phyloP scores from a whole-genome alignment of 768 basidiomycete species.

The Suillus occidentalis region DNA sequence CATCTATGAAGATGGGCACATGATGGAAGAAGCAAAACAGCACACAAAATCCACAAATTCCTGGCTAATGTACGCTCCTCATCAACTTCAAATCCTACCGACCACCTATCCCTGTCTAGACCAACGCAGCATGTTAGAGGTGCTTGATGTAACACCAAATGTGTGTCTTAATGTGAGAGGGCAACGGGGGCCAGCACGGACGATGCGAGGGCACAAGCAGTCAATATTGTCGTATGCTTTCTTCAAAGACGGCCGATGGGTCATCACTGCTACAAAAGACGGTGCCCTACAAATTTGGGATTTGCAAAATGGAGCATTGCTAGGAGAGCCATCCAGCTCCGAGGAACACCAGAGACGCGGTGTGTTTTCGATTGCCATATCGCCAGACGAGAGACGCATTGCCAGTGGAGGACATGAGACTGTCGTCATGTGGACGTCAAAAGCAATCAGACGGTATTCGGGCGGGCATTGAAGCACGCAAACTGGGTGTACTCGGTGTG shows the following conservation, averaged over 20 bases:
- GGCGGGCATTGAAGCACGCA: neutral
- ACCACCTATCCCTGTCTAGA: neutral
- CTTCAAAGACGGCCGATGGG: neutral
- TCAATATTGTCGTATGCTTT: neutral
- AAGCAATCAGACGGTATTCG: neutral
- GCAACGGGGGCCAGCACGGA: neutral
- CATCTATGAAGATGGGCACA: neutral
- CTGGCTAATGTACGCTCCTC: neutral
- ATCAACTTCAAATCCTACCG: neutral
- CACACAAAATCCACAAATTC: neutral
- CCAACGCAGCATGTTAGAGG: neutral
- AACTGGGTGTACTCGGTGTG: neutral
- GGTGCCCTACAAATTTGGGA: neutral
- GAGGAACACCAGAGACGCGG: neutral
- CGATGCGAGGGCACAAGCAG: neutral
- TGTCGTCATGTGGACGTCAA: neutral
- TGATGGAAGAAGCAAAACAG: neutral
- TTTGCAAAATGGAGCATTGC: neutral
- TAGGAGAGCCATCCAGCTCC: neutral
- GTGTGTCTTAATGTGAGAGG: neutral
- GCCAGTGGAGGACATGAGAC: neutral
- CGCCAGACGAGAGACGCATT: neutral
- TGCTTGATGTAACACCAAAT: neutral
- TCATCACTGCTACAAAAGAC: neutral
- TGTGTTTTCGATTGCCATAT: neutral